Conservation (phyloP, 148 eudicot species). For the Spergularia marina region DNA sequence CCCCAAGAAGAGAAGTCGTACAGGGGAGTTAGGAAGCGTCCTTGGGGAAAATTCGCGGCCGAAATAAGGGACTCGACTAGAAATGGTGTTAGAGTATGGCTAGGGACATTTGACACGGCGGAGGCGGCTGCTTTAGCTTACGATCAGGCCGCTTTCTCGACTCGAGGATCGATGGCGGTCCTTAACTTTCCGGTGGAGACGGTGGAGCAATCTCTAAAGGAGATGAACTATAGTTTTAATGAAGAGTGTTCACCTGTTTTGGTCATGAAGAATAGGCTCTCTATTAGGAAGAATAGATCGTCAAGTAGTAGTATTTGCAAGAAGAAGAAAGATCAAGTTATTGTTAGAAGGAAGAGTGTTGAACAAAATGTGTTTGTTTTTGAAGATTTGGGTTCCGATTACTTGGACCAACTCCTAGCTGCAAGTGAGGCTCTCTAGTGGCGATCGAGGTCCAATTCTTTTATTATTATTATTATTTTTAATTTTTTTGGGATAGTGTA, state of each 20-base stretch:
- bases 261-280: slow-evolving; percentile 56
- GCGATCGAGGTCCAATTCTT: too few species aligned
- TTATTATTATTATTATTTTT: too few species aligned
- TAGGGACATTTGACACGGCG: slow-evolving; percentile 73
- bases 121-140: slow-evolving; percentile 73
- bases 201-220: slow-evolving; percentile 51
- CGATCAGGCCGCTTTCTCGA: slow-evolving; percentile 69
- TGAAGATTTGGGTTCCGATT: slow-evolving; percentile 72
- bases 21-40: slow-evolving; percentile 64
- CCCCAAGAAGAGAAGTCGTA: slow-evolving; percentile 21
- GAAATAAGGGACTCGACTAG: slow-evolving; percentile 78
- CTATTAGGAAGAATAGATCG: slow-evolving; percentile 39
- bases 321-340: slow-evolving; percentile 16
- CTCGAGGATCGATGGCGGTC: slow-evolving; percentile 50
- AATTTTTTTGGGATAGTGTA: too few species aligned
- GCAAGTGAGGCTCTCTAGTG: slow-evolving; percentile 22
- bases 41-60: slow-evolving; percentile 82
- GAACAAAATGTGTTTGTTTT: slow-evolving; percentile 51
- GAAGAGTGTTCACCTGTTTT: slow-evolving; percentile 59
- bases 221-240: slow-evolving; percentile 35
- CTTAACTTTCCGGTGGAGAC: slow-evolving; percentile 64
- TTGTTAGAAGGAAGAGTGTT: not conserved
- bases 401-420: slow-evolving; percentile 59
- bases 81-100: slow-evolving; percentile 73
- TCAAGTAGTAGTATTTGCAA: not conserved